These are phyloP conservation scores for Tolypocladium pustulatum DNA, from an alignment of 2,329 filamentous ascomycete genomes.

Conservation along the genomic window DNA sequence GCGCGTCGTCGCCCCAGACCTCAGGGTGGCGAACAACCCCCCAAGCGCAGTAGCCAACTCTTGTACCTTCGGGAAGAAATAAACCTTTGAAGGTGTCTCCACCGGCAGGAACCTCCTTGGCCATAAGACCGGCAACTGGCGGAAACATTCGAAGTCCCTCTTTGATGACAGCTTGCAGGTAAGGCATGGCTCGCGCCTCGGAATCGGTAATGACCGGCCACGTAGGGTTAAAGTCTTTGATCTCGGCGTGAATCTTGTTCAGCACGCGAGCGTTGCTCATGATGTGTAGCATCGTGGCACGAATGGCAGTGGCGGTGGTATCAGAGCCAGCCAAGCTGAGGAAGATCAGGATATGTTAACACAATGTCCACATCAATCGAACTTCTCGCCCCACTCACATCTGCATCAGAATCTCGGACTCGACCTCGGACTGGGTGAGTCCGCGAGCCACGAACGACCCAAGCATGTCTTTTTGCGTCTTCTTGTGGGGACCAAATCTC, in stretches of 20 bases:
- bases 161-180: conserved; percentile 38
- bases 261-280: conserved; percentile 37
- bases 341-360: not conserved
- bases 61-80: conserved; percentile 20
- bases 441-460: conserved; percentile 30
- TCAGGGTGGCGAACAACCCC: conserved; percentile 20
- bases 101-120: conserved; percentile 19
- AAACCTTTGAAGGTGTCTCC: conserved; percentile 21
- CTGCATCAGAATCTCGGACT: conserved; percentile 33
- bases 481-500: conserved; percentile 30
- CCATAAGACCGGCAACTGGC: conserved; percentile 24
- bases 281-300: conserved; percentile 40
- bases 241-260: conserved; percentile 27
- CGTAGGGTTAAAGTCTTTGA: conserved; percentile 7
- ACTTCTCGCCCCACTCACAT: conserved; percentile 11
- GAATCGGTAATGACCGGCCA: conserved; percentile 17
- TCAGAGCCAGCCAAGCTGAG: conserved; percentile 43
- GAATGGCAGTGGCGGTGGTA: conserved; percentile 44
- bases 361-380: not conserved
- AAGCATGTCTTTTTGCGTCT: conserved; percentile 40
- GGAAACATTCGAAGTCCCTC: conserved; percentile 31
- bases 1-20: conserved; percentile 23
- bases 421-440: conserved; percentile 23
- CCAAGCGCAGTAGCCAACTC: conserved; percentile 22
- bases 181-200: conserved; percentile 26